phyloP scores from a whole-genome alignment of 2,329 filamentous ascomycete species.

The Cercospora zeae-maydis region DNA sequence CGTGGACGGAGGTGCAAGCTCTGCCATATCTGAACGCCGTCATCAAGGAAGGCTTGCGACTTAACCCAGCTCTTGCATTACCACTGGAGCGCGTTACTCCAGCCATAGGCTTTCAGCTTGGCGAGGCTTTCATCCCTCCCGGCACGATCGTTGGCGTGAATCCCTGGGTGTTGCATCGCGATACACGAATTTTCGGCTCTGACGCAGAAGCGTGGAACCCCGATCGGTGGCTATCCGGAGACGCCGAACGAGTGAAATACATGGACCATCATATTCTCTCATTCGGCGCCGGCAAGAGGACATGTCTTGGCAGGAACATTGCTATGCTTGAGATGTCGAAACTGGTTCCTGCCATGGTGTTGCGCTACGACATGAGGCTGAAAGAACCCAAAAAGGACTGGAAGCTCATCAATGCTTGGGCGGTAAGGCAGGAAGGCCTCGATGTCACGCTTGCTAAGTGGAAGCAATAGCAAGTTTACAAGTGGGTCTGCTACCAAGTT shows the following conservation, averaged over 20 bases:
- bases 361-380: conserved; percentile 17
- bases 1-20: conserved; percentile 18
- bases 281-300: conserved; percentile 22
- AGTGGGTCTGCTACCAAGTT: not conserved
- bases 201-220: conserved; percentile 39
- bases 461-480: not conserved
- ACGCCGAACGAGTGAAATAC: conserved; percentile 60
- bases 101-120: conserved; percentile 18
- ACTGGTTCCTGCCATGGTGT: conserved; percentile 18
- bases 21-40: conserved; percentile 29
- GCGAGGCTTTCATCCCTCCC: conserved; percentile 33
- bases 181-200: conserved; percentile 39
- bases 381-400: conserved; percentile 11
- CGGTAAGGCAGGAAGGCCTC: conserved; percentile 17
- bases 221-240: conserved; percentile 43
- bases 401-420: conserved; percentile 13
- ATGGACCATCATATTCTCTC: conserved; percentile 60
- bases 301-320: conserved; percentile 21
- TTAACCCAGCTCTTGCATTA: conserved; percentile 27
- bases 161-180: conserved; percentile 43
- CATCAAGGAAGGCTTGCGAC: conserved; percentile 28
- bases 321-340: conserved; percentile 23
- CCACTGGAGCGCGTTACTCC: conserved; percentile 27
- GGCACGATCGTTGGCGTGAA: conserved; percentile 46
- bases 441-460: conserved; percentile 8